Conservation (phyloP, 2,329 filamentous ascomycete genomes). For the Madurella mycetomatis region DNA sequence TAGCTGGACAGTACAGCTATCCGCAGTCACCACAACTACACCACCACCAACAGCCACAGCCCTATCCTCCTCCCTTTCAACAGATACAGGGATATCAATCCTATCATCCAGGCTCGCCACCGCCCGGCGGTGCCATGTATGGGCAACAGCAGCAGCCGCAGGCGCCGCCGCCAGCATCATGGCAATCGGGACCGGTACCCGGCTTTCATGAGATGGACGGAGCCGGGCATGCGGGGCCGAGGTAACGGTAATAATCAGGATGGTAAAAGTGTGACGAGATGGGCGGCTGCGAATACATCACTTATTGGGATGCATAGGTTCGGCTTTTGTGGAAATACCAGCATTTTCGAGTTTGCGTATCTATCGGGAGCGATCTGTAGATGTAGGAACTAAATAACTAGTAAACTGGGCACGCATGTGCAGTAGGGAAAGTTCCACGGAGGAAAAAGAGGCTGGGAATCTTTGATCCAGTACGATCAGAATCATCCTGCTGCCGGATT, state of each 20-base stretch:
- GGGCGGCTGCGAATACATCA: too few relatives aligned
- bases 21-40: background rate
- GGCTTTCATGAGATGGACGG: conserved; percentile 32
- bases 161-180: conserved; percentile 21
- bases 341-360: too few relatives aligned
- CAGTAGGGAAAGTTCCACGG: too few relatives aligned
- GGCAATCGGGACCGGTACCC: conserved; percentile 36
- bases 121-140: background rate
- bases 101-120: conserved; percentile 2
- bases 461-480: too few relatives aligned
- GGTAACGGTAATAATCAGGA: background rate
- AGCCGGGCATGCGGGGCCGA: background rate
- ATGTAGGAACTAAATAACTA: too few relatives aligned
- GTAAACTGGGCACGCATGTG: too few relatives aligned
- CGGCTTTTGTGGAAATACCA: too few relatives aligned
- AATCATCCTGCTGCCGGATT: too few relatives aligned
- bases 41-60: conserved; percentile 2
- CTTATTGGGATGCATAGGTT: too few relatives aligned
- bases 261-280: too few relatives aligned
- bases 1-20: conserved; percentile 13
- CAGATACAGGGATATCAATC: conserved; percentile 1
- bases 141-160: conserved; percentile 19
- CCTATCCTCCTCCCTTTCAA: background rate
- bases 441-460: too few relatives aligned
- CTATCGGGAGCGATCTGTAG: too few relatives aligned